Evolutionary conservation across 768 basidiomycete species (phyloP).

Genomic region (Podaxis mareebaensis): DNA sequence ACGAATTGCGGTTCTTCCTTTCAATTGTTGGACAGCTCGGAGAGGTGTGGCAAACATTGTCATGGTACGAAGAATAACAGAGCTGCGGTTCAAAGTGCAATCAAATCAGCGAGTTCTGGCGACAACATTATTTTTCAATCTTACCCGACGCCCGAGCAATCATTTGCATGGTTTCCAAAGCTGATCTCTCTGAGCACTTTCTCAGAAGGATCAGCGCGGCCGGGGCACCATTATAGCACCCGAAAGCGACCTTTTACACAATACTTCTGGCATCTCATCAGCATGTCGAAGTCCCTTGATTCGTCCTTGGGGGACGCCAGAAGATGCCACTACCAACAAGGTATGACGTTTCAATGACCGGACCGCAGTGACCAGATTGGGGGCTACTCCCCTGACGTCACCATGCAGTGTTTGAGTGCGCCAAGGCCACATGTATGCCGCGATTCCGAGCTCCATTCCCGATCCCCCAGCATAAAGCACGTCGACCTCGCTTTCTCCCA

Average conservation of each 20-base stretch:
- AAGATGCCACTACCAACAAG: no score
- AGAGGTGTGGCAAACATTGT: not conserved
- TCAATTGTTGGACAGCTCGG: not conserved
- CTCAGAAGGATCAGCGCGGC: no score
- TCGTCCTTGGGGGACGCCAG: no score
- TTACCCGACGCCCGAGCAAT: no score
- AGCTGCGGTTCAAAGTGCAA: not conserved
- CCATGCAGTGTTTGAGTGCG: not conserved
- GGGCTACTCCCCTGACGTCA: not conserved
- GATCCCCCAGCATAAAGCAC: not conserved
- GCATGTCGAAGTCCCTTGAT: no score
- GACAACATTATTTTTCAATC: not conserved
- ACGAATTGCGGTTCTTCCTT: not conserved
- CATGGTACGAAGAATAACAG: not conserved
- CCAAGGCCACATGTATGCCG: not conserved
- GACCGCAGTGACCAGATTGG: not conserved
- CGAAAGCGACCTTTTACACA: no score
- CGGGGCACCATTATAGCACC: no score
- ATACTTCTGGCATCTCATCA: no score
- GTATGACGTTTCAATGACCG: not conserved
- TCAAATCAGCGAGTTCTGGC: not conserved
- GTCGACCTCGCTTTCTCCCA: not conserved
- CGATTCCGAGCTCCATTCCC: not conserved
- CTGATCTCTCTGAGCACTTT: no score
- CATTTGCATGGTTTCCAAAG: no score